A percentile compares a stretch with the other conserved stretches of the same genome.
Evolutionary conservation across 2,329 filamentous ascomycete species (phyloP).

Genomic region (Ambrosiella beaveri): DNA sequence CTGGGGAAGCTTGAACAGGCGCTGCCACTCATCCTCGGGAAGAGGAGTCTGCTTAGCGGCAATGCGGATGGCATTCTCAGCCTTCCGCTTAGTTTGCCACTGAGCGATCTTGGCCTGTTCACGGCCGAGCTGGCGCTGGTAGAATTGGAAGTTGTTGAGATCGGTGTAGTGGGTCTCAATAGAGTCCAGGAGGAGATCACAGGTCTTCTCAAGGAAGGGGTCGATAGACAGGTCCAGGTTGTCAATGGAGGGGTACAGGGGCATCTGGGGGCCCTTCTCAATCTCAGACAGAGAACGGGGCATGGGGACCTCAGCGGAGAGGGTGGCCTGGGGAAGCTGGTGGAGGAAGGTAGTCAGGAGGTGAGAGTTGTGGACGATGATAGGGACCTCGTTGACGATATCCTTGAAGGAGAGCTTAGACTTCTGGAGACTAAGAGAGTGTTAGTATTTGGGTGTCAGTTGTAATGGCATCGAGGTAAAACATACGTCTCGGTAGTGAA

Average conservation of each 20-base stretch:
- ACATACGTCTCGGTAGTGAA: slow-evolving; percentile 87
- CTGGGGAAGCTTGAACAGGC: slow-evolving; percentile 90
- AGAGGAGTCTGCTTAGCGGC: slow-evolving; percentile 77
- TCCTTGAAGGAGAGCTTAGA: slow-evolving; percentile 86
- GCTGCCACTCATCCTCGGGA: slow-evolving; percentile 96
- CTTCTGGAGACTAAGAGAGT: slow-evolving; percentile 60
- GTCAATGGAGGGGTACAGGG: slow-evolving; percentile 77
- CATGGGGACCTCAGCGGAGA: slow-evolving; percentile 42
- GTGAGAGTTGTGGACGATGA: slow-evolving; percentile 90
- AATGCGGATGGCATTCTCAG: slow-evolving; percentile 72
- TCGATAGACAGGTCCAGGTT: slow-evolving; percentile 85
- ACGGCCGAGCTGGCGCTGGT: slow-evolving; percentile 80
- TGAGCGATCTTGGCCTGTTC: slow-evolving; percentile 93
- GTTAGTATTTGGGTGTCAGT: slow-evolving; percentile 3
- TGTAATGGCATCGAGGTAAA: background rate
- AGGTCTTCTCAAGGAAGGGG: slow-evolving; percentile 95
- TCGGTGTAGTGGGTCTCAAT: slow-evolving; percentile 98
- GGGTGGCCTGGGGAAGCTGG: slow-evolving; percentile 58
- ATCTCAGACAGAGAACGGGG: slow-evolving; percentile 67
- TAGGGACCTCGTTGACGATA: slow-evolving; percentile 76
- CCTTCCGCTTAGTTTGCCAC: slow-evolving; percentile 94
- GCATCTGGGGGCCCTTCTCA: slow-evolving; percentile 44
- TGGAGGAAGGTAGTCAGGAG: slow-evolving; percentile 90
- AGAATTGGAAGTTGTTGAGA: slow-evolving; percentile 96
- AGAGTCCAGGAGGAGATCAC: slow-evolving; percentile 85